Percentiles rank a stretch among this genome's conserved stretches.
phyloP scores from a whole-genome alignment of 176 grass and related monocot species.

The Phoenix dactylifera region DNA sequence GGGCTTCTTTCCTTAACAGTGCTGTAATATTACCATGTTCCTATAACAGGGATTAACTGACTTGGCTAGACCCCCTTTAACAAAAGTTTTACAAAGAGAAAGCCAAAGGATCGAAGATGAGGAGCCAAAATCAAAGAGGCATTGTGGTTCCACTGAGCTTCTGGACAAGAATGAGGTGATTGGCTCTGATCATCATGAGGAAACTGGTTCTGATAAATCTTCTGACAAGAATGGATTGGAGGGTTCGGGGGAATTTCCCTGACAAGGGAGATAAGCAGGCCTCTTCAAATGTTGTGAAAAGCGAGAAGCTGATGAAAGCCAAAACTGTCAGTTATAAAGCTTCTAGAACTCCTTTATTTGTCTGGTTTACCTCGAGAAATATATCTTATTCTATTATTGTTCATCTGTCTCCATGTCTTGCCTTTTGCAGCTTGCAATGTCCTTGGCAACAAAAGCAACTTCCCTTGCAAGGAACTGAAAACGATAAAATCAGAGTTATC shows the following conservation, averaged over 20 bases:
- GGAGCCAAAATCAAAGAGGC: slow-evolving; percentile 32
- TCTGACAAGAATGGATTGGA: neutral
- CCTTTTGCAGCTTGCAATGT: slow-evolving; percentile 52
- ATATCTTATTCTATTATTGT: slow-evolving; percentile 2
- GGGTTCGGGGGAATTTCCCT: neutral
- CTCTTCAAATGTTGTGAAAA: slow-evolving; percentile 14
- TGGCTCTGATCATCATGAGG: neutral
- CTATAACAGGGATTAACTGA: slow-evolving; percentile 18
- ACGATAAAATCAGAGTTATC: slow-evolving; percentile 73
- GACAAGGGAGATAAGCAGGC: slow-evolving; percentile 9
- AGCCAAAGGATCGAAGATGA: slow-evolving; percentile 10
- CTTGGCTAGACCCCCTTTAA: slow-evolving; percentile 20
- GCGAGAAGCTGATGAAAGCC: slow-evolving; percentile 26
- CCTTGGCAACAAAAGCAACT: slow-evolving; percentile 68
- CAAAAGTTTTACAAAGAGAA: slow-evolving; percentile 8
- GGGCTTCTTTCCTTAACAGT: too few species aligned
- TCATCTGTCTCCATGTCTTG: neutral
- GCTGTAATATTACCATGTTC: neutral
- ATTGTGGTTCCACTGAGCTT: slow-evolving; percentile 16
- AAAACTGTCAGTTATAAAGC: slow-evolving; percentile 20
- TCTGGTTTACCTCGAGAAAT: neutral
- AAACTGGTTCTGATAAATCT: neutral
- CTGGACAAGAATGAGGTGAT: neutral
- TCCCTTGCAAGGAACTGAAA: slow-evolving; percentile 74
- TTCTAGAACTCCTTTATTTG: neutral